Evolutionary conservation across 139 green algal genomes (phyloP).

Genomic region (Picochlorum sp.): DNA sequence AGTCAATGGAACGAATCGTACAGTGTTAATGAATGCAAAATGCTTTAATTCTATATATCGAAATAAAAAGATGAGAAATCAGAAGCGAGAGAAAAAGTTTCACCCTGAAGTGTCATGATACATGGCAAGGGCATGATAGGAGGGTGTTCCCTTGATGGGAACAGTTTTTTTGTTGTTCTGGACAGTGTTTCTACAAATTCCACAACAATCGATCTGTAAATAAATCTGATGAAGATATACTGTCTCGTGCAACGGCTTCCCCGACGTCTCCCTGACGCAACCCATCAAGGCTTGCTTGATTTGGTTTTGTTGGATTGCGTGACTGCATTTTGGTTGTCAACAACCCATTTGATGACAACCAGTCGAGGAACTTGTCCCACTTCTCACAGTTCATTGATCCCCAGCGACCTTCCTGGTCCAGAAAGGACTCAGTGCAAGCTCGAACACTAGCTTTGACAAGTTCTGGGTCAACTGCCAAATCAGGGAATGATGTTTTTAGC

Average conservation of each 20-base stretch:
- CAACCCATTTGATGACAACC: conserved; percentile 41
- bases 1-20: too few relatives aligned
- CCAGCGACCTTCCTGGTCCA: conserved; percentile 12
- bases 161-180: neutral
- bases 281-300: conserved; percentile 38
- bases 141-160: too few relatives aligned
- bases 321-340: conserved; percentile 39
- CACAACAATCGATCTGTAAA: conserved; percentile 65
- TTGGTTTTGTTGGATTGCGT: neutral
- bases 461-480: conserved; percentile 26
- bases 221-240: conserved; percentile 18
- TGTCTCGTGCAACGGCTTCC: conserved; percentile 28
- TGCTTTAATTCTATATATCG: too few relatives aligned
- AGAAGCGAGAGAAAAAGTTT: neutral
- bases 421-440: neutral
- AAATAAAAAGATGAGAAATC: too few relatives aligned
- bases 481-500: conserved; percentile 9
- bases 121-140: neutral
- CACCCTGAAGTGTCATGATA: too few relatives aligned
- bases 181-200: neutral
- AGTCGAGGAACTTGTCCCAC: conserved; percentile 66
- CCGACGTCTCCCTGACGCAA: conserved; percentile 49
- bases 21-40: too few relatives aligned
- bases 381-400: conserved; percentile 25
- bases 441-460: neutral